Conservation (phyloP, 768 basidiomycete genomes). For the Suillus subaureus region DNA sequence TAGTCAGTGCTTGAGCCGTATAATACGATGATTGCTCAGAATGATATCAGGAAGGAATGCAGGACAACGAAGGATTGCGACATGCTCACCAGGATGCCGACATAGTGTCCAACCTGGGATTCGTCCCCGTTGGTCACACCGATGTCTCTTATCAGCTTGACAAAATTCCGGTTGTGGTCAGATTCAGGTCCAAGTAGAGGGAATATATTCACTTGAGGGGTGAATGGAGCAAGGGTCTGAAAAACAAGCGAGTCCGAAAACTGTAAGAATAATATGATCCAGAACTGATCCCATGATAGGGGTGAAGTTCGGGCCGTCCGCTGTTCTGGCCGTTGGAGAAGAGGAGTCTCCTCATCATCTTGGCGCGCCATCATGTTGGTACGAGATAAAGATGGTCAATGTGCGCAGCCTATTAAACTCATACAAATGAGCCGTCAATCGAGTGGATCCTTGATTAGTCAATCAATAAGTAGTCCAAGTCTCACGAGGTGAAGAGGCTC, state of each 20-base stretch:
- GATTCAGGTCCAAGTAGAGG: not conserved
- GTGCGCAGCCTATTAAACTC: not conserved
- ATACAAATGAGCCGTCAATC: not conserved
- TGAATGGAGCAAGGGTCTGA: conserved; percentile 71
- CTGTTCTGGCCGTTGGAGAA: conserved; percentile 37
- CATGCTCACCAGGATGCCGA: conserved; percentile 38
- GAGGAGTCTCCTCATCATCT: conserved; percentile 57
- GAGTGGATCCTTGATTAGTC: not conserved
- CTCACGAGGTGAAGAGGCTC: no score
- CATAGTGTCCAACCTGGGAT: conserved; percentile 44
- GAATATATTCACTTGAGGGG: conserved; percentile 52
- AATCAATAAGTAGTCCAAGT: not conserved
- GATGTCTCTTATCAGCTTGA: conserved; percentile 14
- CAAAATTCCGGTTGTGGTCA: not conserved
- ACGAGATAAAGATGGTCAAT: conserved; percentile 13
- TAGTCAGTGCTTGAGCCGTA: conserved; percentile 42
- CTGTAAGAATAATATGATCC: conserved; percentile 65
- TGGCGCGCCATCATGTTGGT: conserved; percentile 22
- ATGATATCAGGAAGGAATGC: not conserved
- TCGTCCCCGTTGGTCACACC: conserved; percentile 42
- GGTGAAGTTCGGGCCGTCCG: conserved; percentile 39
- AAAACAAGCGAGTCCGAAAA: conserved; percentile 71
- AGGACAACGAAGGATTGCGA: no score
- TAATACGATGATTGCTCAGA: conserved; percentile 46
- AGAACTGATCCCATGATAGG: conserved; percentile 64